These are phyloP conservation scores for Macrolepiota fuliginosa DNA, from an alignment of 768 basidiomycete species.

Conservation along the genomic window DNA sequence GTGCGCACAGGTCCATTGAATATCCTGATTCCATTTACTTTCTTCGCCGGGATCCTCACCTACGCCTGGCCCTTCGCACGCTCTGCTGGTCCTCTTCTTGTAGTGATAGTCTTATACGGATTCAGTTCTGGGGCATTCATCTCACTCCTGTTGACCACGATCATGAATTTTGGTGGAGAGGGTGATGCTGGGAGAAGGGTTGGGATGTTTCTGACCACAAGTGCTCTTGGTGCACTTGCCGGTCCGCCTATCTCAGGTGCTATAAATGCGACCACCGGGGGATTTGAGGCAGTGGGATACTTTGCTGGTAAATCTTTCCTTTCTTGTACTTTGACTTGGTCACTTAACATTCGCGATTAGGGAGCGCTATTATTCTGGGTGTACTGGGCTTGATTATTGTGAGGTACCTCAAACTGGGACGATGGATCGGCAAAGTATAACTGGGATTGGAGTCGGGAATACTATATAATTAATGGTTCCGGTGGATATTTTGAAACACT, in stretches of 20 bases:
- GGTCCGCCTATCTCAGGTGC: no score
- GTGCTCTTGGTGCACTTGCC: slow-evolving; percentile 34
- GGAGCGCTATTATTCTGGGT: neutral
- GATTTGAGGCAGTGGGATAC: slow-evolving; percentile 52
- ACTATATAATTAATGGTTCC: neutral
- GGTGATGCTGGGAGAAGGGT: slow-evolving; percentile 61
- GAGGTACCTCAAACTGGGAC: neutral
- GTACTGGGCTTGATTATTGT: neutral
- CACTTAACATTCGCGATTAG: neutral
- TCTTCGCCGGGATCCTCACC: slow-evolving; percentile 57
- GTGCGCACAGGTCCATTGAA: slow-evolving; percentile 60
- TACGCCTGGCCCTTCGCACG: slow-evolving; percentile 69
- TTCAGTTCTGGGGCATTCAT: slow-evolving; percentile 64
- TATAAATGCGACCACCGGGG: slow-evolving; percentile 21
- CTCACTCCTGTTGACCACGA: slow-evolving; percentile 52
- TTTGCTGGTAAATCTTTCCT: slow-evolving; percentile 44
- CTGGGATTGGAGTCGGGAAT: neutral
- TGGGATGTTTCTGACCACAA: slow-evolving; percentile 62
- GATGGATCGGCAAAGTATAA: neutral
- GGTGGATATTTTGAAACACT: no score
- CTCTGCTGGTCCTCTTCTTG: slow-evolving; percentile 43
- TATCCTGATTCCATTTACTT: slow-evolving; percentile 63
- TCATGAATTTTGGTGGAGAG: slow-evolving; percentile 28
- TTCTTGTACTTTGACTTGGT: neutral
- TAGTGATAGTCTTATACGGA: slow-evolving; percentile 64